phyloP scores from a whole-genome alignment of 176 grass and related monocot species.

The Aegilops longissima region DNA sequence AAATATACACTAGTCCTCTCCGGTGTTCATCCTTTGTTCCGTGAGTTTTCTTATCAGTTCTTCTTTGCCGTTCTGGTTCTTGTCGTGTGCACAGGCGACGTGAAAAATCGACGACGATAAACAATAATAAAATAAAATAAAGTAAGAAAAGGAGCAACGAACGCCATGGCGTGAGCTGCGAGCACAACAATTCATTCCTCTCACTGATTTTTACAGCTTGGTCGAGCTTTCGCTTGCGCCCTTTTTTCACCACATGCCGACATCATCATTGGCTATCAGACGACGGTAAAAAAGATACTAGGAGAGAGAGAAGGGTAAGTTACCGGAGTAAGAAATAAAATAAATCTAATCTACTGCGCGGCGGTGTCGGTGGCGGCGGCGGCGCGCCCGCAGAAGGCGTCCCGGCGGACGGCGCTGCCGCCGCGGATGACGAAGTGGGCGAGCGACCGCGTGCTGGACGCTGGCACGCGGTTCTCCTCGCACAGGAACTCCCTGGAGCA shows the following conservation, averaged over 20 bases:
- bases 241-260: constrained; percentile 13
- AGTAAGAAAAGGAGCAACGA: not conserved
- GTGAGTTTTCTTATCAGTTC: not conserved
- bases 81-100: not conserved
- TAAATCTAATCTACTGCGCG: constrained; percentile 19
- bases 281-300: not conserved
- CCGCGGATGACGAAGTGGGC: constrained; percentile 73
- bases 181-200: not conserved
- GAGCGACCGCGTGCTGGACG: constrained; percentile 48
- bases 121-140: not conserved
- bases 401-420: constrained; percentile 27
- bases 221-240: not conserved
- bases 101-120: not conserved
- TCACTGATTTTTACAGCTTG: constrained; percentile 26
- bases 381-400: constrained; percentile 52
- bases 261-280: constrained; percentile 23
- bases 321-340: not conserved
- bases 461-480: constrained; percentile 54
- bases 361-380: not conserved
- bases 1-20: too few species aligned
- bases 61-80: not conserved
- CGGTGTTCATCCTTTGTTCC: too few species aligned
- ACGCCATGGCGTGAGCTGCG: not conserved
- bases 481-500: constrained; percentile 89
- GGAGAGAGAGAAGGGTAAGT: not conserved